These are phyloP conservation scores for Hydnum rufescens DNA, from an alignment of 768 basidiomycete species.

Conservation along the genomic window DNA sequence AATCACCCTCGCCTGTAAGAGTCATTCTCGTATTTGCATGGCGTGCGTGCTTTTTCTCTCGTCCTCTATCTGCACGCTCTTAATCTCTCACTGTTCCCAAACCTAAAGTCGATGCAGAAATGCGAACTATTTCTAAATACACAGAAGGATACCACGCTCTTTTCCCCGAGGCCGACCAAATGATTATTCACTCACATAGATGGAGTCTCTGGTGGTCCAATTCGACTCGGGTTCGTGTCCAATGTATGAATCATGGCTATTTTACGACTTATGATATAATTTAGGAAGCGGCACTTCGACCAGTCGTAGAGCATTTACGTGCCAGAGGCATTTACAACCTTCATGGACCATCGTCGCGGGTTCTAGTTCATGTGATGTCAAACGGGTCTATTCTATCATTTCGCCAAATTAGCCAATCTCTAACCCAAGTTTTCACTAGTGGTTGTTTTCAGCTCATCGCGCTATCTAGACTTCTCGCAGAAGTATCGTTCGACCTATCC, in stretches of 20 bases:
- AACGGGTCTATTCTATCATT: not conserved
- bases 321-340: not conserved
- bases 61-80: not conserved
- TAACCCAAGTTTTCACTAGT: not conserved
- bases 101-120: constrained; percentile 8
- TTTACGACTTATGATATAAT: not conserved
- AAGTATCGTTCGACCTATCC: not conserved
- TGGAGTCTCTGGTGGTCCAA: constrained; percentile 2
- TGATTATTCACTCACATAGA: constrained; percentile 3
- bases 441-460: constrained; percentile 5
- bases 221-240: not conserved
- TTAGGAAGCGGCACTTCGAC: not conserved
- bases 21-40: constrained; percentile 9
- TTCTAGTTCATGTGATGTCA: not conserved
- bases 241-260: not conserved
- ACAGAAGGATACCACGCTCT: constrained; percentile 8
- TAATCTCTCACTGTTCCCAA: not conserved
- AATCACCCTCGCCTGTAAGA: too few species aligned
- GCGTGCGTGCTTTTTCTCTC: constrained; percentile 5
- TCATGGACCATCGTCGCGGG: not conserved
- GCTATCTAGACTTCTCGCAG: not conserved
- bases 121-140: constrained; percentile 7
- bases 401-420: not conserved
- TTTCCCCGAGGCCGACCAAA: constrained; percentile 9
- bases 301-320: not conserved